These are phyloP conservation scores for Neurospora sp. DNA, from an alignment of 495 filamentous ascomycete species.

Conservation along the genomic window DNA sequence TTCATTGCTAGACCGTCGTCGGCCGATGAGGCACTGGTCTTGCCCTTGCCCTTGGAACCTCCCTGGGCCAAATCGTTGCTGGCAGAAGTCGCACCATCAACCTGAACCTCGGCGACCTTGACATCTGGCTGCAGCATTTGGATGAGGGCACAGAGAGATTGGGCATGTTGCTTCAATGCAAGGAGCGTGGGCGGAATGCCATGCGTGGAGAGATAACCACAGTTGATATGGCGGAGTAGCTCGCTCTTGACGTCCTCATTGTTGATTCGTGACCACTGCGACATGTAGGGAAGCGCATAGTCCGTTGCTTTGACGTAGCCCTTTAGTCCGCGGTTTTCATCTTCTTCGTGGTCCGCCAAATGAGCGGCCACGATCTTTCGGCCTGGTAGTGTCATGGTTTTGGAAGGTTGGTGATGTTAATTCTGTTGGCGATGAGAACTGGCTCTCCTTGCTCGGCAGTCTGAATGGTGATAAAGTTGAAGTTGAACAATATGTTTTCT, in stretches of 20 bases:
- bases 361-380: constrained; percentile 7
- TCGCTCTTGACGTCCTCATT: constrained; percentile 4
- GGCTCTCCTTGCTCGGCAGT: neutral
- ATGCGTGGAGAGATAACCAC: constrained; percentile 39
- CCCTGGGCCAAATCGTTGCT: neutral
- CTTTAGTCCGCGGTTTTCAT: constrained; percentile 11
- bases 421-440: constrained; percentile 23
- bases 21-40: constrained; percentile 6
- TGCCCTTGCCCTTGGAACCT: neutral
- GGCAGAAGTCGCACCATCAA: constrained; percentile 1
- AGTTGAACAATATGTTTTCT: neutral
- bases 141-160: constrained; percentile 41
- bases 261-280: constrained; percentile 17
- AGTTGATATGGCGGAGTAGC: constrained; percentile 36
- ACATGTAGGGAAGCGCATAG: constrained; percentile 22
- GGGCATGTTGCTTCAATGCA: constrained; percentile 45
- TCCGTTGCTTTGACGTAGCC: constrained; percentile 26
- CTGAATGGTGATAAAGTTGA: neutral
- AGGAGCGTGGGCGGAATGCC: constrained; percentile 37
- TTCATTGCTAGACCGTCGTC: constrained; percentile 6
- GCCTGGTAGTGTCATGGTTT: neutral
- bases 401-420: constrained; percentile 22
- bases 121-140: constrained; percentile 27
- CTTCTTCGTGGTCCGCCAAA: constrained; percentile 20
- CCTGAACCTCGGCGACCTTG: constrained; percentile 16